Evolutionary conservation across 2,329 filamentous ascomycete species (phyloP), one percentile per base, ranked within the genome.

Genomic region (Fusarium liriodendri): DNA sequence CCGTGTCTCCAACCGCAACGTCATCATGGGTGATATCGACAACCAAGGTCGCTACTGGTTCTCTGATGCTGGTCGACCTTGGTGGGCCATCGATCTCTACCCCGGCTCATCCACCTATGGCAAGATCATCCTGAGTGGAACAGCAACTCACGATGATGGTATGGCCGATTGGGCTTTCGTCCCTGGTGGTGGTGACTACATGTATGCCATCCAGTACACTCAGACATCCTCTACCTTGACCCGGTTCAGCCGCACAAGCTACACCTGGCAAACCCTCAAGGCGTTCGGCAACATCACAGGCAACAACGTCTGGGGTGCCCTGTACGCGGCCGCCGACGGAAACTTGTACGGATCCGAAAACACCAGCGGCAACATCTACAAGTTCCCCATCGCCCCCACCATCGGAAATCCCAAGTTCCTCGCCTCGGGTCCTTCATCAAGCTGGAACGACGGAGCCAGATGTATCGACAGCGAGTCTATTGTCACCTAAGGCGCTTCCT

Each of bases 1-100:
- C 18, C 72, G 74, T 20, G 66, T 74, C n/a, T 62, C 58, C 9
- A 74, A 73, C 40, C 64, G 54, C 7, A 47, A 35, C 22, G 42
- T 77, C 52, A 66, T 66, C n/a, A 74, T 77, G 70, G 76, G 76
- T 35, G 76, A 78, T 38, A 67, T 78, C 10, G 76, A 78, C 37
- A 66, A 76, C 25, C 66, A 70, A 27, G 76, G 76, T 20, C 73
- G 65, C 10, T 73, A 66, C 55, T 78, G 75, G 76, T 52, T 78
- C 27, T 77, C 76, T 0, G 73, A 77, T 13, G 62, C 58, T n/a
- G 76, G 76, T 10, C 58, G 63, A 10, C 54, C 67, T 8, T 78
- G 76, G 76, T 78, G 76, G 75, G 54, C 62, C 14, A 69, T 78
- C 22, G 75, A 78, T n/a, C 65, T 78, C 14, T 65, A 62, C 40